phyloP scores from a whole-genome alignment of 306 rosid species.

The Begonia masoniana region DNA sequence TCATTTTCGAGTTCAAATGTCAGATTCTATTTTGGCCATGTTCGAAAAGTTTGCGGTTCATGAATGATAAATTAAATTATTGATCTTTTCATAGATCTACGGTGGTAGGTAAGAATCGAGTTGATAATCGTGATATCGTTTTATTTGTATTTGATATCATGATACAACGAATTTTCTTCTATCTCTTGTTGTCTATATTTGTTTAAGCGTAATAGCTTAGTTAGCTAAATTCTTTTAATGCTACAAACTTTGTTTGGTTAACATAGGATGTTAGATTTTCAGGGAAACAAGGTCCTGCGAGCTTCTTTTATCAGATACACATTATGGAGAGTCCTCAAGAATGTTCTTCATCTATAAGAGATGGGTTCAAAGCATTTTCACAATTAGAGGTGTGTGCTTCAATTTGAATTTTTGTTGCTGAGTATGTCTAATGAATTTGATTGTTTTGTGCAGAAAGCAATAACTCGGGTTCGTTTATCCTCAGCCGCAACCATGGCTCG shows the following conservation, averaged over 20 bases:
- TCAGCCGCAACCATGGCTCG: slow-evolving; percentile 26
- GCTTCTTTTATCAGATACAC: slow-evolving; percentile 74
- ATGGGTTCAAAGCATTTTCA: slow-evolving; percentile 69
- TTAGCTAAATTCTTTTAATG: no score
- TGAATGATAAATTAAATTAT: no score
- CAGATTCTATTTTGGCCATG: no score
- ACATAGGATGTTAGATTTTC: not conserved
- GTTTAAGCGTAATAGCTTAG: no score
- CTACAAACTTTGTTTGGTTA: no score
- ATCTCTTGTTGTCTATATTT: not conserved
- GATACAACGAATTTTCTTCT: not conserved
- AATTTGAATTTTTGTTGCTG: slow-evolving; percentile 1
- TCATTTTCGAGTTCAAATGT: no score
- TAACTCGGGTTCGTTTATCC: slow-evolving; percentile 42
- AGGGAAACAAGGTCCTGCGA: slow-evolving; percentile 58
- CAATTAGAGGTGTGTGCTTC: slow-evolving; percentile 44
- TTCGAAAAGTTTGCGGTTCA: no score
- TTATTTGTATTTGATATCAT: not conserved
- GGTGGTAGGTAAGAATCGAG: no score
- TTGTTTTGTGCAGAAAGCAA: slow-evolving; percentile 35
- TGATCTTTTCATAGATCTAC: no score
- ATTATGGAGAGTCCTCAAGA: slow-evolving; percentile 68
- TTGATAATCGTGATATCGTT: no score
- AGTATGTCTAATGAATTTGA: not conserved
- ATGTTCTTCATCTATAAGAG: slow-evolving; percentile 77